Evolutionary conservation across 305 asterid species (phyloP).

Genomic region (Nicotiana rustica): DNA sequence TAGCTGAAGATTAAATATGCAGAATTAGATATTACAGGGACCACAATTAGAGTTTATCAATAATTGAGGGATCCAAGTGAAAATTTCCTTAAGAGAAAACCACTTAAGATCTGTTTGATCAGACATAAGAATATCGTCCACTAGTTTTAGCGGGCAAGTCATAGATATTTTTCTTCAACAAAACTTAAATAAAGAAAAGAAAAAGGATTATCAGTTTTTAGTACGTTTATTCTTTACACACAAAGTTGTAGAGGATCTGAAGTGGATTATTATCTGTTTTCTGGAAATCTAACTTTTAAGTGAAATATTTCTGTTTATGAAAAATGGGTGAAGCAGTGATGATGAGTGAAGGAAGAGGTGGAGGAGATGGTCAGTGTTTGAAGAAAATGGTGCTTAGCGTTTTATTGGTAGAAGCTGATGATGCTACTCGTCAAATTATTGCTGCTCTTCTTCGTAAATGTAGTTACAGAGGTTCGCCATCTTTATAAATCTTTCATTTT

Average conservation of each 20-base stretch:
- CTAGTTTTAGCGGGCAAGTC: background rate
- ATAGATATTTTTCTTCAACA: conserved; percentile 6
- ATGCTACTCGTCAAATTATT: conserved; percentile 87
- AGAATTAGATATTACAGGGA: too few relatives aligned
- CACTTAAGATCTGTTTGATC: background rate
- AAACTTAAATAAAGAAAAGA: background rate
- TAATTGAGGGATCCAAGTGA: too few relatives aligned
- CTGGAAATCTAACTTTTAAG: too few relatives aligned
- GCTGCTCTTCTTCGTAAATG: conserved; percentile 94
- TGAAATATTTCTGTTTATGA: background rate
- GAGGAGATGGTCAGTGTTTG: background rate
- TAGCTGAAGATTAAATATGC: too few relatives aligned
- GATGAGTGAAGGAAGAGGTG: background rate
- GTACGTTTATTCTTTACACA: too few relatives aligned
- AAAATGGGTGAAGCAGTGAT: conserved; percentile 16
- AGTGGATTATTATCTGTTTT: too few relatives aligned
- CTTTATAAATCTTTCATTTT: background rate
- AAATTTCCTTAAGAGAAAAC: background rate
- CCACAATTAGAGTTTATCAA: too few relatives aligned
- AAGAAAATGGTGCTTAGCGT: conserved; percentile 69
- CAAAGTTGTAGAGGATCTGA: too few relatives aligned
- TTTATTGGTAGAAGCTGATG: conserved; percentile 88
- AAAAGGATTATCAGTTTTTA: background rate
- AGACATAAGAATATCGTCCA: background rate
- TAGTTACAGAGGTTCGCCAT: conserved; percentile 75